phyloP scores from a whole-genome alignment of 495 filamentous ascomycete species.

The Lepraria neglecta region DNA sequence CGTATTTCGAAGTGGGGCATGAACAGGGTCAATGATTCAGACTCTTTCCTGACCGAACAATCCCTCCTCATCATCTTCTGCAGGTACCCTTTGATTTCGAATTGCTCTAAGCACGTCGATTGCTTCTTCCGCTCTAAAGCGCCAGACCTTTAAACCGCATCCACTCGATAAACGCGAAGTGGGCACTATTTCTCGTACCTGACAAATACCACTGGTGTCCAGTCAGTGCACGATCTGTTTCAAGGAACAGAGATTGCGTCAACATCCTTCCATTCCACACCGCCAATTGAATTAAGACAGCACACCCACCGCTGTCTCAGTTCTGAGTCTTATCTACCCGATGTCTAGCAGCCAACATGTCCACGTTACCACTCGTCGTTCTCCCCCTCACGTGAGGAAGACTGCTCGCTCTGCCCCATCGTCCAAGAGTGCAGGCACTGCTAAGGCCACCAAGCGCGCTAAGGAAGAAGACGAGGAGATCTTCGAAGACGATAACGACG shows the following conservation, averaged over 20 bases:
- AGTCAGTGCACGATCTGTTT: background rate
- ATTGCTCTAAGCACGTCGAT: background rate
- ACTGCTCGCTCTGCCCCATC: constrained; percentile 21
- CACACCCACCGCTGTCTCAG: constrained; percentile 5
- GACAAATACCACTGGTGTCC: background rate
- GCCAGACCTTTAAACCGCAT: constrained; percentile 8
- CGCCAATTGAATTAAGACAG: constrained; percentile 12
- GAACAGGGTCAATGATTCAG: background rate
- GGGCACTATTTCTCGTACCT: background rate
- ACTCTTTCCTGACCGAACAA: background rate
- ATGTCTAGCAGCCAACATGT: constrained; percentile 27
- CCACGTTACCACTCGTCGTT: constrained; percentile 15
- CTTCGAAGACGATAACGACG: constrained; percentile 42
- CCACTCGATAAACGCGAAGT: constrained; percentile 2
- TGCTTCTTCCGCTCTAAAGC: constrained; percentile 3
- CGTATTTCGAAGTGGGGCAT: background rate
- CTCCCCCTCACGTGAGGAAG: constrained; percentile 28
- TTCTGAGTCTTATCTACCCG: background rate
- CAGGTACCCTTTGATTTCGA: background rate
- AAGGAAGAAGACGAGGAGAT: constrained; percentile 17
- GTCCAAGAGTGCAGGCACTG: constrained; percentile 15
- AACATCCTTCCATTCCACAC: constrained; percentile 7
- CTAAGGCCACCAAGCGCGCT: constrained; percentile 15
- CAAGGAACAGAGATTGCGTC: background rate
- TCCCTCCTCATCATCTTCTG: background rate